Evolutionary conservation across 306 rosid species (phyloP), one percentile per base, ranked within the genome.

Genomic region (Rubus parviflorus): DNA sequence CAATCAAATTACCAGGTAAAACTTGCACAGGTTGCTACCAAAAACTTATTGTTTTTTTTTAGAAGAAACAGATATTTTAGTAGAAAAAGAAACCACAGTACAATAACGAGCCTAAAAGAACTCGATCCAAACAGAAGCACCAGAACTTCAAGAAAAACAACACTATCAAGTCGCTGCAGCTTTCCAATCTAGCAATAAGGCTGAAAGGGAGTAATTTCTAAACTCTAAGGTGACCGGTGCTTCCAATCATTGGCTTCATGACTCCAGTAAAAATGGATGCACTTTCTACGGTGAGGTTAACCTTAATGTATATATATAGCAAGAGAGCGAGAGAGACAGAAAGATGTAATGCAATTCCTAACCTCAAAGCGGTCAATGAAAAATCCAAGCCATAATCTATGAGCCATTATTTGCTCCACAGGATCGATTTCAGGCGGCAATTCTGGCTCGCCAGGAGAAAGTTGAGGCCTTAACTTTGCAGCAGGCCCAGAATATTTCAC

Each of bases 291-390:
- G 19, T 30, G 6, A 13, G 68, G 67, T 35, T 62, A 62, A 30
- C 43, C 9, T 30, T 35, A 62, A 5, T 35, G 30, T 0, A n/a
- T 53, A 10, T 17, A 62, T 30, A 49, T 13, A 23, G 12, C 13
- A 14, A 6, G 14, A 4, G 17, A 42, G 69, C 0, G 62, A 14
- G 9, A 14, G 42, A 74, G 0, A 40, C 35, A 51, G 22, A 23
- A 15, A 47, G 19, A 70, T 0, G 68, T 57, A 20, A 51, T 6
- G 11, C 41, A 84, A 78, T 72, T 81, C 68, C 92, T 84, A 82
- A 92, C 99, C 99, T 95, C 97, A 88, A 95, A 95, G 38, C 99
- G 97, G 75, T 92, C 99, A 77, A 95, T 95, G 66, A 92, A 90
- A 84, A 95, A 95, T 79, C 99, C 99, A 86, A 95, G 97, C 97